Base-by-base conservation (phyloP, 257 asterid species). In the Solanum tarijense region DNA sequence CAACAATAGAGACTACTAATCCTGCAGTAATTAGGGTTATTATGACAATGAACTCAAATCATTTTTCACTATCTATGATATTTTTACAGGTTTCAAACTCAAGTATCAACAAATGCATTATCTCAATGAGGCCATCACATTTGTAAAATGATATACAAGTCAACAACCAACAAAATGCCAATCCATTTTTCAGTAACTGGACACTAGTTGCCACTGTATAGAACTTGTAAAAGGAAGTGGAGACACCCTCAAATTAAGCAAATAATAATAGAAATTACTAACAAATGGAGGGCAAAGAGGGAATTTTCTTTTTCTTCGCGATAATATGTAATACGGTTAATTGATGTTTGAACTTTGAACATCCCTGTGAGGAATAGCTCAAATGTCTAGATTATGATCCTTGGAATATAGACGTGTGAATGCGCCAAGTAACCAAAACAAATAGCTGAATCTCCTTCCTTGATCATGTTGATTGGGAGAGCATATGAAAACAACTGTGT, bases 1-100 rank as follows among this genome's bases (percentile, higher is more conserved):
- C 96, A 87, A 96, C 95, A 71, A 95, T 89, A 62, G 89, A 90
- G 83, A 96, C 97, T 85, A 93, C 96, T 93, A 96, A 62, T 73
- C 99, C 99, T 96, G 93, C 91, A 91, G 25, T 38, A 71, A 81
- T 39, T 20, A 78, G 43, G 84, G 74, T 74, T 65, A 65, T 23
- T 41, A 48, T 8, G 41, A 13, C 34, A 88, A 84, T 38, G 39
- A 81, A 39, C 27, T 14, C 68, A 27, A 31, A 82, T 82, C 69
- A 48, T 29, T 82, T 81, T 48, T 82, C 43, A 29, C 85, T 7
- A 43, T 48, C n/a, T 82, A 18, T 29, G 85, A 82, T 29, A 82
- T 82, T 29, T 48, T 20, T 82, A 81, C 69, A 29, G 43, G 68
- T 82, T 82, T 48, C 85, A 48, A 82, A 48, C 29, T 27, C 41